Base-by-base conservation (phyloP, 2,329 filamentous ascomycete species). In the Cercospora sesami region DNA sequence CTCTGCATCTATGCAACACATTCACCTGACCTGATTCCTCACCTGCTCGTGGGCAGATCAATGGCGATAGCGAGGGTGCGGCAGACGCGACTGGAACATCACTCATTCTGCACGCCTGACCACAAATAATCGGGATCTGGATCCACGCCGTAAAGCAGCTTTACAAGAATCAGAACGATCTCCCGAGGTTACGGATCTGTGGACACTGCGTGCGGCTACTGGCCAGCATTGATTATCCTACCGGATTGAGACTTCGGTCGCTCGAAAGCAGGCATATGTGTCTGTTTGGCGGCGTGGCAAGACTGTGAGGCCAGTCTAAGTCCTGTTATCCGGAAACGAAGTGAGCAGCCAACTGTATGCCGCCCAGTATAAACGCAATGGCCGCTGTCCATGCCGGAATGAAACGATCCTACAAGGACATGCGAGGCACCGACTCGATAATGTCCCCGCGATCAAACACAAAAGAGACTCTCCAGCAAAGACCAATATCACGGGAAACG, bases 361-460 rank as follows among this genome's bases (percentile, higher is more conserved):
- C 12, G 6, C 3, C 3, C 2, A 6, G 6, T 5, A 18, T 23
- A 4, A 31, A n/a, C 39, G 55, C 23, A 14, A 77, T 76, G 75
- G 69, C 75, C 8, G 60, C 69, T 9, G 45, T 71, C n/a, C 74
- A 76, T 63, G 74, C 74, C 1, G 75, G 75, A 36, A 65, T 75
- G 39, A 77, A 77, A 60, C 74, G 75, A 36, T 71, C 74, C 4
- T 76, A 71, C 62, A 68, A 71, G 5, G 70, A 75, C 42, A 74
- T 77, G 73, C 68, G 69, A 45, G 73, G 68, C 33, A 31, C 64
- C 16, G 70, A 72, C 12, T 42, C 33, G 16, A 31, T 42, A 21
- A 42, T 60, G 21, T 60, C 55, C 26, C 45, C 71, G 21, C 60
- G 68, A 39, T 64, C 60, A 2, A 67, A 66, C 23, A 66, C 67